Percentiles rank a stretch among this genome's conserved stretches.
These are phyloP conservation scores for Myriosclerotinia duriaeana DNA, from an alignment of 2,329 filamentous ascomycete genomes.

Conservation along the genomic window DNA sequence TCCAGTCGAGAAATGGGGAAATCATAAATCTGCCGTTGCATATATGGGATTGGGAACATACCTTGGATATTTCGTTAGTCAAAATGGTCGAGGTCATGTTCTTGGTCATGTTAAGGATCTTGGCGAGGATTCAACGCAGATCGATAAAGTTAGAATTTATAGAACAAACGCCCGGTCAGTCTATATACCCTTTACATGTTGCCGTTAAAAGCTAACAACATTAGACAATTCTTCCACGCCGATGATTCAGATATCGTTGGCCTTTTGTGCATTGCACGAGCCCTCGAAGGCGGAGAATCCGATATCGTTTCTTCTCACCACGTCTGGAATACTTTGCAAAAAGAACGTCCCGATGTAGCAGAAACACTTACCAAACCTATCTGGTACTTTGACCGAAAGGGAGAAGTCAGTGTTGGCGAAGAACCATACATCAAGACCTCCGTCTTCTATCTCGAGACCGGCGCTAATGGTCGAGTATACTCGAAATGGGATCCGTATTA, in stretches of 20 bases:
- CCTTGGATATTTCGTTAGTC: constrained; percentile 82
- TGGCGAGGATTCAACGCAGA: constrained; percentile 58
- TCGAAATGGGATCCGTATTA: constrained; percentile 92
- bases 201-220: background rate
- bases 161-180: constrained; percentile 70
- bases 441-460: constrained; percentile 75
- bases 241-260: constrained; percentile 84
- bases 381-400: constrained; percentile 93
- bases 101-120: constrained; percentile 88
- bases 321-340: constrained; percentile 78
- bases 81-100: constrained; percentile 82
- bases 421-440: constrained; percentile 71
- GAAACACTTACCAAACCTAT: constrained; percentile 72
- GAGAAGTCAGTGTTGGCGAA: constrained; percentile 72
- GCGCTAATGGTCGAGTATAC: constrained; percentile 65
- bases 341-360: constrained; percentile 74
- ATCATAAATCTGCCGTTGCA: constrained; percentile 77
- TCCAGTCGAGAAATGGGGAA: constrained; percentile 73
- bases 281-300: constrained; percentile 78
- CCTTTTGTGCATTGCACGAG: constrained; percentile 75
- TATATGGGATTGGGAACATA: constrained; percentile 88
- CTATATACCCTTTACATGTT: background rate
- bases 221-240: constrained; percentile 77
- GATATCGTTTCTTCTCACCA: constrained; percentile 77
- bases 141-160: constrained; percentile 87